Base-by-base conservation (phyloP, 2,329 filamentous ascomycete species). In the Colletotrichum gigasporum region DNA sequence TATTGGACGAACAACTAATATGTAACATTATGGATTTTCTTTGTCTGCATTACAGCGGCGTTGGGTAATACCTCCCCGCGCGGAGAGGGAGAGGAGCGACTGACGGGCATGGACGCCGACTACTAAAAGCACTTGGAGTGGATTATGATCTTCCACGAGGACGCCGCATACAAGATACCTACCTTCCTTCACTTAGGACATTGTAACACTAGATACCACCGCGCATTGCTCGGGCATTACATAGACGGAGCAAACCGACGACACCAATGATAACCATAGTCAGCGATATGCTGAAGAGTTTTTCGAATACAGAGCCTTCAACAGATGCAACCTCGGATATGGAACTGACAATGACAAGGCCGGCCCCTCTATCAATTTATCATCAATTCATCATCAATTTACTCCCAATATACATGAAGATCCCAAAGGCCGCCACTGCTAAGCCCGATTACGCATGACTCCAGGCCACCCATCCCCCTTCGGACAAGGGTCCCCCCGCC, bases 191-290 rank as follows among this genome's bases (percentile, higher is more conserved):
- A 24, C 34, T 53, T 60, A 41, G 18, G 54, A 52, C 14, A 14
- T 11, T 60, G 55, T 53, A 60, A 59, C 39, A 63, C 4, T 48
- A 60, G 55, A 63, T 63, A 63, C 60, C 60, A 60, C 26, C 39
- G 10, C 42, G 45, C 56, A 45, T 47, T 44, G 60, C 45, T 53
- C 56, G 26, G 30, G 39, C 47, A 59, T n/a, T 4, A 47, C 28
- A 45, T 37, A 53, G 60, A 60, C n/a, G 32, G 55, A 44, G 37
- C 37, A 54, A 26, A 14, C n/a, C 11, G n/a, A 44, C 20, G 26
- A 54, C 26, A 44, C 18, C 51, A 42, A 54, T 34, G 16, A 54
- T 54, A 54, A 39, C 24, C 26, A 32, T 44, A 54, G 16, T 44
- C 11, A 44, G 22, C 18, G 45, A 50, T n/a, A n/a, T n/a, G n/a